Conservation (phyloP, 257 asterid species). For the Perilla frutescens region DNA sequence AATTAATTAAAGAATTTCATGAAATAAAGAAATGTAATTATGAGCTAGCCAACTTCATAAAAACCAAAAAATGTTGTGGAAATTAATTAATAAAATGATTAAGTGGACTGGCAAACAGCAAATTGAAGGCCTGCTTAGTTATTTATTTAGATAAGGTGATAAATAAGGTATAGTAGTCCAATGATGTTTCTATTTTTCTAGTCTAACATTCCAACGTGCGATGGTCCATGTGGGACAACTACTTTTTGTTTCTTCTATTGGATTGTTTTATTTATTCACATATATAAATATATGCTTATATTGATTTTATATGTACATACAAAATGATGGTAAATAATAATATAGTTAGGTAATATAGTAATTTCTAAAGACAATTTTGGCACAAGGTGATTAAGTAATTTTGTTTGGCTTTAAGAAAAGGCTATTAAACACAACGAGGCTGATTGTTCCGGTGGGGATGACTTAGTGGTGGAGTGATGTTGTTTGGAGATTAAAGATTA, state of each 20-base stretch:
- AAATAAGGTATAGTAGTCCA: background rate
- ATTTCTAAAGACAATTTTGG: too few relatives aligned
- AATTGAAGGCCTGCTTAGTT: background rate
- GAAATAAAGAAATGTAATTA: too few relatives aligned
- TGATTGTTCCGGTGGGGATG: too few relatives aligned
- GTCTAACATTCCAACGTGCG: slow-evolving; percentile 32
- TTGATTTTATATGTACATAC: background rate
- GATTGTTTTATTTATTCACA: background rate
- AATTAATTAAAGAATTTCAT: too few relatives aligned
- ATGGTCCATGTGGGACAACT: slow-evolving; percentile 23
- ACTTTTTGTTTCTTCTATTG: slow-evolving; percentile 28
- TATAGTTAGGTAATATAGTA: too few relatives aligned
- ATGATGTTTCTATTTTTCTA: slow-evolving; percentile 32
- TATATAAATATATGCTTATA: background rate
- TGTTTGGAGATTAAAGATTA: too few relatives aligned
- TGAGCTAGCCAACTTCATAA: too few relatives aligned
- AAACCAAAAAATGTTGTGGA: background rate
- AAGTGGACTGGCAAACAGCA: background rate
- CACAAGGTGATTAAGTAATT: too few relatives aligned
- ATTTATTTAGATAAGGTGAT: background rate
- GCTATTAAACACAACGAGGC: too few relatives aligned
- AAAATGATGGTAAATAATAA: background rate
- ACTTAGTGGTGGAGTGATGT: too few relatives aligned
- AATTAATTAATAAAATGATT: background rate
- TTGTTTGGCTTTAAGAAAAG: too few relatives aligned